Evolutionary conservation across 805 yeast genomes (phyloP), one percentile per base, ranked within the genome.

Genomic region (Ogataea nitratoaversa): DNA sequence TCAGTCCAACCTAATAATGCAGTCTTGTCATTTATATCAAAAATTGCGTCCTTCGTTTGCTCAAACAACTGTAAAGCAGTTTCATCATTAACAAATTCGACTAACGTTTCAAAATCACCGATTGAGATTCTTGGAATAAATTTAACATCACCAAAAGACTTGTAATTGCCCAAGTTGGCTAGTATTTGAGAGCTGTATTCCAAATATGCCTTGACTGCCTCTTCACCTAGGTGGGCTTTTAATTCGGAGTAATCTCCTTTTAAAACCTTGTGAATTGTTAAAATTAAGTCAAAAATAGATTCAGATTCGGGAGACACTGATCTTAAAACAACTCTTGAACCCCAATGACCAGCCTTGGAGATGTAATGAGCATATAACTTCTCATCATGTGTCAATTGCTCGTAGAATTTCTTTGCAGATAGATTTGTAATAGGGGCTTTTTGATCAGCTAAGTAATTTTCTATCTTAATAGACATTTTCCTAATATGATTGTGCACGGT

Each of bases 71-170:
- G 60, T 16, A 62, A 39, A 27, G 61, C 49, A 2, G 48, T 41
- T 16, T 57, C 63, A 43, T 67, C 64, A 32, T 66, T 67, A 17
- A 74, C 58, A 2, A 68, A 46, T 25, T 60, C 60, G n/a, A 74
- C 69, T 23, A 84, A 64, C 19, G 63, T 48, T 41, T 66, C 72
- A 49, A 87, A 79, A 6, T 70, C 70, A 0, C 61, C 72, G 24
- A 50, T 54, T 0, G 71, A 41, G 30, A 86, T 53, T 37, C 77
- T 66, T 30, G 96, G 96, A 47, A 88, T 71, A 55, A 88, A 88
- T 62, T 88, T 88, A 51, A 78, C 77, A 64, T 88, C 96, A 49
- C 96, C 96, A 60, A 88, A 88, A 1, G 93, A 82, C 64, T 83
- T 88, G 65, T 76, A 84, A 56, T 84, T 84, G 49, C 93, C 93